Percentiles rank a stretch among this genome's conserved stretches.
phyloP scores from a whole-genome alignment of 306 rosid genomes.

The Trifolium pratense region DNA sequence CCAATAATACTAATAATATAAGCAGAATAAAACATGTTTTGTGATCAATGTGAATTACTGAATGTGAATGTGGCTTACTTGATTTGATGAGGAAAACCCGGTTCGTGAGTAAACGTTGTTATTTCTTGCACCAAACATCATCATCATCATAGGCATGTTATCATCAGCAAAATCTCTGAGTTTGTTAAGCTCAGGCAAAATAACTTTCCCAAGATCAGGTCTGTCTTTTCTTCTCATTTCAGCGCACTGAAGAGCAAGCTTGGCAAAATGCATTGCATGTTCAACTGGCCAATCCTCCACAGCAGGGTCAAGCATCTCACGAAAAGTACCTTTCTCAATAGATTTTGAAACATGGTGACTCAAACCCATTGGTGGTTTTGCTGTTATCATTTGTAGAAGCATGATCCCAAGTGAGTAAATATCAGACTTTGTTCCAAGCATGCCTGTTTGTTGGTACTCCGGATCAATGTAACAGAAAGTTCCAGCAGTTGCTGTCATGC shows the following conservation, averaged over 20 bases:
- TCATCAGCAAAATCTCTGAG: conserved; percentile 66
- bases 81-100: conserved; percentile 34
- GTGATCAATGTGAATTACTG: not conserved
- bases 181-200: conserved; percentile 72
- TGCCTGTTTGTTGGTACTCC: conserved; percentile 87
- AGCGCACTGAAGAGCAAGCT: conserved; percentile 67
- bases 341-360: conserved; percentile 67
- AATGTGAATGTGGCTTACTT: conserved; percentile 47
- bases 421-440: conserved; percentile 84
- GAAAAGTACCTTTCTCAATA: conserved; percentile 64
- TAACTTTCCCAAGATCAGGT: conserved; percentile 76
- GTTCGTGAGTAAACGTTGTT: conserved; percentile 15
- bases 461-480: conserved; percentile 95
- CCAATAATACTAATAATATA: not conserved
- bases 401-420: conserved; percentile 78
- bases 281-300: conserved; percentile 78
- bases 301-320: conserved; percentile 74
- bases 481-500: conserved; percentile 89
- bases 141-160: conserved; percentile 41
- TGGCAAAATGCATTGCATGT: conserved; percentile 65
- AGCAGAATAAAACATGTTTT: not conserved
- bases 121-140: conserved; percentile 34
- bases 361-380: conserved; percentile 82
- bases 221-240: conserved; percentile 86
- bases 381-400: conserved; percentile 77